phyloP scores from a whole-genome alignment of 129 eudicot species.

The Tagetes patula region DNA sequence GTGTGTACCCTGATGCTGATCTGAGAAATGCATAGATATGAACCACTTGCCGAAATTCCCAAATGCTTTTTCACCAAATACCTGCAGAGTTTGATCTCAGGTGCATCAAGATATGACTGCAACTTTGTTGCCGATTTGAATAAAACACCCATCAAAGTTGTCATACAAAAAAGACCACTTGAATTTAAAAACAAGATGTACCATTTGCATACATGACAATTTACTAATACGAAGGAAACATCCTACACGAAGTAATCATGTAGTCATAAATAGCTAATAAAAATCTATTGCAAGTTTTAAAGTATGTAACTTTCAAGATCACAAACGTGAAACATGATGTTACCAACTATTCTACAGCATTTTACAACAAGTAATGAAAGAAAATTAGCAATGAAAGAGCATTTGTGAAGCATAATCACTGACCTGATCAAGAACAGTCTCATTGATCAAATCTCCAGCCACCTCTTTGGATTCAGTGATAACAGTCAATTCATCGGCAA shows the following conservation, averaged over 20 bases:
- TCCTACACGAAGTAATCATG: neutral
- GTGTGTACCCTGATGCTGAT: slow-evolving; percentile 59
- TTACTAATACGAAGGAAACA: neutral
- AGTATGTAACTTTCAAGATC: neutral
- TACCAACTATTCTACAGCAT: neutral
- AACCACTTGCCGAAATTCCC: slow-evolving; percentile 65
- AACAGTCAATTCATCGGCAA: slow-evolving; percentile 63
- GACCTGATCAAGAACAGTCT: slow-evolving; percentile 93
- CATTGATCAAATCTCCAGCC: slow-evolving; percentile 82
- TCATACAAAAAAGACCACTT: neutral
- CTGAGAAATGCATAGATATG: slow-evolving; percentile 86
- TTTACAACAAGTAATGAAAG: neutral
- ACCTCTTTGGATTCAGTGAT: slow-evolving; percentile 87
- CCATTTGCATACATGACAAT: too few species aligned
- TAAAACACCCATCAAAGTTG: neutral
- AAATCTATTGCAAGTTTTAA: neutral
- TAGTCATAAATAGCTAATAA: neutral
- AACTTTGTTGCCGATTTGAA: neutral
- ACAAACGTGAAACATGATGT: neutral
- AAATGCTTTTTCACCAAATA: slow-evolving; percentile 30
- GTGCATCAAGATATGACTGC: neutral
- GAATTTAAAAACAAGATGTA: neutral
- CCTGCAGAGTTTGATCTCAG: neutral
- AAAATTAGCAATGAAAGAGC: neutral
- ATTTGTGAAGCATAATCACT: neutral